phyloP scores from a whole-genome alignment of 352 stramenopile genomes.

The Phytophthora tubulina region DNA sequence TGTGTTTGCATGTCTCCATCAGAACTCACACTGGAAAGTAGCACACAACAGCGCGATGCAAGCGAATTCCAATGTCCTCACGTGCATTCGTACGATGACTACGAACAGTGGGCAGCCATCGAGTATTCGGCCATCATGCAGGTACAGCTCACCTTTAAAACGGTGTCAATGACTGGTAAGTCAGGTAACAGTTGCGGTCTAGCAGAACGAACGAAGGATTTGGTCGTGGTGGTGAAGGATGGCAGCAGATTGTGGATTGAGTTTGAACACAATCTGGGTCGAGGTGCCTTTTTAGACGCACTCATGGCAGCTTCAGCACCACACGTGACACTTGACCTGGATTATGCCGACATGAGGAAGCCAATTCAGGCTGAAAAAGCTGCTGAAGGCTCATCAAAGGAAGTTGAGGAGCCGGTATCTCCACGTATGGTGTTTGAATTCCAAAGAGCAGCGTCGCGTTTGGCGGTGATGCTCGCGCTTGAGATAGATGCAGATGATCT shows the following conservation, averaged over 20 bases:
- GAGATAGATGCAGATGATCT: conserved; percentile 42
- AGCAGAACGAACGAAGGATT: conserved; percentile 49
- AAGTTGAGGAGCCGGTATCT: not conserved
- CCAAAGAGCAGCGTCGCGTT: conserved; percentile 38
- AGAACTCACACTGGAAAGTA: conserved; percentile 34
- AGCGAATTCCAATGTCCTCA: conserved; percentile 57
- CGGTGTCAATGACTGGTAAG: conserved; percentile 10
- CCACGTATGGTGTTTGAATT: conserved; percentile 46
- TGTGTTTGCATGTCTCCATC: conserved; percentile 39
- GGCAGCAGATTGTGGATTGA: conserved; percentile 48
- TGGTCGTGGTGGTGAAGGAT: conserved; percentile 42
- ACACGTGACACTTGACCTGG: conserved; percentile 42
- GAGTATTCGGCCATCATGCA: conserved; percentile 39
- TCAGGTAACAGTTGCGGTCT: conserved; percentile 26
- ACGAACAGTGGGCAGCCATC: conserved; percentile 41
- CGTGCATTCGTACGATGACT: conserved; percentile 45
- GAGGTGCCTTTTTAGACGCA: conserved; percentile 56
- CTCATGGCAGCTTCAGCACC: conserved; percentile 36
- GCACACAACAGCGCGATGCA: conserved; percentile 32
- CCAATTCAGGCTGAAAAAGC: conserved; percentile 12
- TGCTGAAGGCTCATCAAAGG: conserved; percentile 1
- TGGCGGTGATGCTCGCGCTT: conserved; percentile 40
- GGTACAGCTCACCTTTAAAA: conserved; percentile 55
- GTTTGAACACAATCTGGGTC: conserved; percentile 64
- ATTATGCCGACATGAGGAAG: conserved; percentile 52